Base-by-base conservation (phyloP, 2,329 filamentous ascomycete genomes). In the Colletotrichum melonis region DNA sequence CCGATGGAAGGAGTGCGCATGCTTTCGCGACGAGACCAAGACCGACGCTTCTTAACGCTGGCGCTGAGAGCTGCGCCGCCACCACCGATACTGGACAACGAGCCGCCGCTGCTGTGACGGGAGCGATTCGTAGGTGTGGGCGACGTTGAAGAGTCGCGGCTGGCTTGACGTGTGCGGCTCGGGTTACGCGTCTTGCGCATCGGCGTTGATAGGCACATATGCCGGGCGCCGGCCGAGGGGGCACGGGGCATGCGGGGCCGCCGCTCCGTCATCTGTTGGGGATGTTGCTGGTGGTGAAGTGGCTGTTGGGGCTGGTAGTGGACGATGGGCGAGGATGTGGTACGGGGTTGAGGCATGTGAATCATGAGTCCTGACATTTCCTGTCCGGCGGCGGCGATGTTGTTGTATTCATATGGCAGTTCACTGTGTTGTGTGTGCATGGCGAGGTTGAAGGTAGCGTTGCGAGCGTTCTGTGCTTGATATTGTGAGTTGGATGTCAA, bases 141-240 rank as follows among this genome's bases (percentile, higher is more conserved):
- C 16, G 85, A 86, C 6, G 80, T 77, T 19, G 74, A 75, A 14
- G 74, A 75, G 19, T 75, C 69, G 57, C 78, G 72, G 65, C 78
- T 76, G 49, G 38, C 56, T 52, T 74, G 72, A 72, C 67, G 69
- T 76, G 75, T 78, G 76, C 77, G 63, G 63, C 82, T 83, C 1
- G 83, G 82, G 32, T 80, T 81, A 32, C 82, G 82, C 59, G 80
- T 80, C 79, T 87, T 89, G 76, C 87, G 81, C 75, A 83, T 80
- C 30, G 81, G 80, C 19, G 81, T 83, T 35, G 80, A 83, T 74
- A 84, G 73, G 67, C 80, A 78, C 76, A 82, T 81, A 76, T 89
- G 86, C 24, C 88, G 83, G 19, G 88, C 86, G 3, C 88, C 88
- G 0, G 88, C 88, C 1, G 88, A 89, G 1, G 88, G 88, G 5